Base-by-base conservation (phyloP, 371 early-diverging fungal genomes). In the Mucor racemosus region DNA sequence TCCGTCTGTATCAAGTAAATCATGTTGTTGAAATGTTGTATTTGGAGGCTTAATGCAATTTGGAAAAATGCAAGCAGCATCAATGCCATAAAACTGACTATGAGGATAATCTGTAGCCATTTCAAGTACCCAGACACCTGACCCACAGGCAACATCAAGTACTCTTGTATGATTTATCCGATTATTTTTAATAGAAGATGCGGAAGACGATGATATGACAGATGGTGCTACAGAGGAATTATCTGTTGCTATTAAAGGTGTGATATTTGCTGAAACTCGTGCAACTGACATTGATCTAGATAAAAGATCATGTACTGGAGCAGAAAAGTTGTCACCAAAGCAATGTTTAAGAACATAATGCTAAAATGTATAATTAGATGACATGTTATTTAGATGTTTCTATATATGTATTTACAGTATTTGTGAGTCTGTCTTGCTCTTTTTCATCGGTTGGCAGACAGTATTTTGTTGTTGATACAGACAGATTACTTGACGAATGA, bases 31-130 rank as follows among this genome's bases (percentile, higher is more conserved):
- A 65, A 88, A 88, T 48, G 69, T 67, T 9, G 76, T 72, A 68
- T 88, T 88, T 26, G 66, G 68, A 1, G 86, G 86, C 56, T 85
- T 85, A 58, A 85, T 84, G 35, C 75, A 70, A 1, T 73, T 65
- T 8, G 87, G 87, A 58, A 76, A 87, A 41, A 82, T 71, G 26
- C 78, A 58, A 5, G 78, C 71, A 60, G 80, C 69, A 59, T 84
- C 86, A 6, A 87, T 74, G 1, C 87, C 87, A 48, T 79, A 75
- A 50, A 86, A 75, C n/a, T 84, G 76, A n/a, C 80, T 74, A 14
- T 79, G 66, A 10, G 88, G 86, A 59, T 71, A 87, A 8, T 80
- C 77, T 5, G 74, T 69, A 4, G 85, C 79, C 87, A 86, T 64
- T 48, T 79, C 80, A 46, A 82, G 60, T 35, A 76, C 72, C 80